A percentile compares a stretch with the other conserved stretches of the same genome.
Conservation (phyloP, 2,329 filamentous ascomycete species). For the Monosporascus sp. region DNA sequence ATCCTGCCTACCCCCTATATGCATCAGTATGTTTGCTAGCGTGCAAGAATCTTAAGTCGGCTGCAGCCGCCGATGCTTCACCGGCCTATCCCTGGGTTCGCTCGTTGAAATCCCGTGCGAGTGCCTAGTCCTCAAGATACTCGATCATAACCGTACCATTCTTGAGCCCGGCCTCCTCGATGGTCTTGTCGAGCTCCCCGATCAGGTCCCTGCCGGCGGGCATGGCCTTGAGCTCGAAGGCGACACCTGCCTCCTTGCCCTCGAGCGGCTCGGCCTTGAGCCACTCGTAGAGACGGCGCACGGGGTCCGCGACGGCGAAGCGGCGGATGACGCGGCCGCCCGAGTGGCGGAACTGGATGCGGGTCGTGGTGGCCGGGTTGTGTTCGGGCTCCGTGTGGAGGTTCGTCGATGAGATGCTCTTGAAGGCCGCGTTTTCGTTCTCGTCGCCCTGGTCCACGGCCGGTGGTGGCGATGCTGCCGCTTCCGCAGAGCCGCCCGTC, state of each 20-base stretch:
- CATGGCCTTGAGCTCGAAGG: conserved; percentile 86
- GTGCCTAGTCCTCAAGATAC: conserved; percentile 57
- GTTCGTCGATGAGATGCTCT: conserved; percentile 63
- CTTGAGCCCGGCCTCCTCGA: conserved; percentile 79
- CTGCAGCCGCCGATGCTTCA: no score
- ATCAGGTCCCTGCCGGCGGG: conserved; percentile 75
- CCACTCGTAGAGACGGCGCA: conserved; percentile 90
- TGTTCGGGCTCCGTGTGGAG: conserved; percentile 75
- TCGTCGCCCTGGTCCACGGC: conserved; percentile 15
- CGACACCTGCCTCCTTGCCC: conserved; percentile 63
- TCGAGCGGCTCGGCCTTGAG: conserved; percentile 83
- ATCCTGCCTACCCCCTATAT: no score
- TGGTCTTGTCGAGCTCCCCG: conserved; percentile 64
- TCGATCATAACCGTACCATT: conserved; percentile 96
- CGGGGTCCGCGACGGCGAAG: conserved; percentile 72
- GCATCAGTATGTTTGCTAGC: no score
- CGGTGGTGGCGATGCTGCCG: conserved; percentile 7
- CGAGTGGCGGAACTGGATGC: conserved; percentile 88
- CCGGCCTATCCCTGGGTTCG: no score
- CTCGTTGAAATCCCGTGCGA: background rate
- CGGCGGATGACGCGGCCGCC: conserved; percentile 79
- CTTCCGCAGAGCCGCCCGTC: conserved; percentile 15
- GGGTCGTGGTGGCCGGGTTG: conserved; percentile 67
- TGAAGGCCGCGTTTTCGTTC: conserved; percentile 46
- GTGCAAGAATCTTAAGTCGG: no score